Conservation (phyloP, 495 filamentous ascomycete species). For the Rhypophila decipiens region DNA sequence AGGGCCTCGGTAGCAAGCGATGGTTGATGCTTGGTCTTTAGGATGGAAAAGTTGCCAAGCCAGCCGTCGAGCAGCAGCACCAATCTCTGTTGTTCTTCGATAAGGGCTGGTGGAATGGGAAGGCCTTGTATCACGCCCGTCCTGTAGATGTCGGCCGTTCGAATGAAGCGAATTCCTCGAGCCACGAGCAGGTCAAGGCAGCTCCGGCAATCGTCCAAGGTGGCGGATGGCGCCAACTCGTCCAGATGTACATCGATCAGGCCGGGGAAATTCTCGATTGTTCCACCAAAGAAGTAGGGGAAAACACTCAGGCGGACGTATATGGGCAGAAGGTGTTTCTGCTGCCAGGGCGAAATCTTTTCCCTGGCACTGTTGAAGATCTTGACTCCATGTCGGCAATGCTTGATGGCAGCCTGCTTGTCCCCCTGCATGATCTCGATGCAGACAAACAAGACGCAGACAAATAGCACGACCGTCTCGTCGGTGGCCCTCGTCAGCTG, state of each 20-base stretch:
- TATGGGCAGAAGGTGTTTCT: constrained; percentile 26
- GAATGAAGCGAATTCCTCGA: constrained; percentile 19
- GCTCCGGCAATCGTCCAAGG: constrained; percentile 15
- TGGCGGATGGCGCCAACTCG: constrained; percentile 1
- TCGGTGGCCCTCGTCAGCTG: constrained; percentile 21
- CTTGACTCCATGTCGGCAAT: constrained; percentile 33
- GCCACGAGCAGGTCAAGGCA: constrained; percentile 24
- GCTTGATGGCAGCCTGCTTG: constrained; percentile 29
- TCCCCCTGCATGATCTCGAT: constrained; percentile 47
- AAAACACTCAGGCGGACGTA: constrained; percentile 27
- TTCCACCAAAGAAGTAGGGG: constrained; percentile 29
- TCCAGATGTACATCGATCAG: constrained; percentile 5
- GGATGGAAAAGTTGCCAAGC: constrained; percentile 15
- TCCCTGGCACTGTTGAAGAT: constrained; percentile 17
- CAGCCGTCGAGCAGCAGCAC: constrained; percentile 13
- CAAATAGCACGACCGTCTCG: constrained; percentile 38
- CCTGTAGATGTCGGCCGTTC: constrained; percentile 18
- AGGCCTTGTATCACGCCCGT: constrained; percentile 2
- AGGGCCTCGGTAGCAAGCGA: background rate
- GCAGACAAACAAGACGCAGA: constrained; percentile 51
- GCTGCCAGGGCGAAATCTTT: constrained; percentile 18
- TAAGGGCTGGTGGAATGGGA: background rate
- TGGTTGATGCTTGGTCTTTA: constrained; percentile 7
- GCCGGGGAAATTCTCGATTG: constrained; percentile 17
- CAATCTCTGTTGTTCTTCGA: constrained; percentile 2